Evolutionary conservation across 306 rosid species (phyloP), one percentile per base, ranked within the genome.

Genomic region (Psophocarpus tetragonolobus): DNA sequence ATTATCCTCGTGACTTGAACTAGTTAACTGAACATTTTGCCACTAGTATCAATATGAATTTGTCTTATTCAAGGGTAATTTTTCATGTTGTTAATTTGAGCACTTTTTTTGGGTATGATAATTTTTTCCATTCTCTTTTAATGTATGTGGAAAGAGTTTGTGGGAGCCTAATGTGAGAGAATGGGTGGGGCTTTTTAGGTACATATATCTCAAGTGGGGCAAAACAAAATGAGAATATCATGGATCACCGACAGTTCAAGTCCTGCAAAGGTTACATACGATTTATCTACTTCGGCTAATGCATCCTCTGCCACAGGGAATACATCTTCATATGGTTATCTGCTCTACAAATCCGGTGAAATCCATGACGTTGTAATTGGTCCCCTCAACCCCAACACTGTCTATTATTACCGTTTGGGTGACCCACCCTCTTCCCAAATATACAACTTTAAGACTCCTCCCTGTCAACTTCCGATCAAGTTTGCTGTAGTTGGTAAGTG

Each of bases 331-430:
- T 95, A 95, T 80, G 27, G 0, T 1, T 92, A 83, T 54, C 0
- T 60, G 0, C 0, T 4, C 0, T 95, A 92, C 67, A 0, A 66
- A 4, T 92, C 92, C 2, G 97, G 97, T 47, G 38, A 88, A 44
- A 88, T 95, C 14, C 92, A 92, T 17, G 74, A 91, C 5, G 96
- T 88, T 0, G 85, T 87, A 42, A 87, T 91, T 18, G 99, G 99
- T 38, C 93, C 97, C 0, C 84, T 95, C 76, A 39, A 74, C 0
- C 88, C 97, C 77, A 81, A 83, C 44, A 64, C 91, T 0, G 6
- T 74, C 6, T 92, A 92, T 68, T 86, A 88, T 80, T 92, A 95
- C 74, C 93, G 86, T 4, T 87, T 86, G 80, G 90, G 97, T 30
- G 91, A 87, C 73, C 17, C 84, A 2, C 15, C 75, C 27, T 68